Evolutionary conservation across 352 stramenopile species (phyloP), one percentile per base, ranked within the genome.

Genomic region (Globisporangium radiosum): DNA sequence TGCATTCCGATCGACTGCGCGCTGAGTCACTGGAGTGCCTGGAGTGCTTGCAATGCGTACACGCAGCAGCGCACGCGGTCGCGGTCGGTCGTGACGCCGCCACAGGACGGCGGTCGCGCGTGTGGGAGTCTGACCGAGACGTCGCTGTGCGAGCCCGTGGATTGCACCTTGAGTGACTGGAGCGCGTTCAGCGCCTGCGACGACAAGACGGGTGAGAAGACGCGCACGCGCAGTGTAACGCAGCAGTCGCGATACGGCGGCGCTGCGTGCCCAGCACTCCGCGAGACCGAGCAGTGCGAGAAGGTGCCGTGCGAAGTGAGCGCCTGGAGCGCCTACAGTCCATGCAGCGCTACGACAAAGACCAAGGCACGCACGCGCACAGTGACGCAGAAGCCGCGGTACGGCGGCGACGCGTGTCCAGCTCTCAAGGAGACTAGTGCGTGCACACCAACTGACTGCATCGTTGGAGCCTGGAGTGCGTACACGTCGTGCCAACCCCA

Each of bases 151-250:
- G 69, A 71, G 33, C 57, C 71, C 10, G 62, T 85, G 0, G 52
- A 77, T 17, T 90, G 78, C 48, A 58, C 72, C 57, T 68, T 87
- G 4, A 75, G 64, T 13, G 56, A 77, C n/a, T 90, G 76, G 81
- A 70, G 62, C 8, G 67, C 71, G 0, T 88, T 71, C 49, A 64
- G 71, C 5, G 44, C 66, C 1, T 90, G 80, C 53, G 71, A 73
- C 0, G 56, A 62, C 8, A 43, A 60, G 15, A 76, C 72, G 0
- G 69, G 74, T 0, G 68, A 73, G 45, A 76, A 79, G 36, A 76
- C 64, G 7, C 70, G 74, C 9, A 66, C 65, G 0, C 75, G 80
- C 0, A 59, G 48, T 1, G 67, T 90, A 25, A 70, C 65, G 0
- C 58, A 47, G 0, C 17, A 60, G 4, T 51, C 66, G 4, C 47